phyloP scores from a whole-genome alignment of 805 yeast species.

The Metschnikowia baotianmanensis region DNA sequence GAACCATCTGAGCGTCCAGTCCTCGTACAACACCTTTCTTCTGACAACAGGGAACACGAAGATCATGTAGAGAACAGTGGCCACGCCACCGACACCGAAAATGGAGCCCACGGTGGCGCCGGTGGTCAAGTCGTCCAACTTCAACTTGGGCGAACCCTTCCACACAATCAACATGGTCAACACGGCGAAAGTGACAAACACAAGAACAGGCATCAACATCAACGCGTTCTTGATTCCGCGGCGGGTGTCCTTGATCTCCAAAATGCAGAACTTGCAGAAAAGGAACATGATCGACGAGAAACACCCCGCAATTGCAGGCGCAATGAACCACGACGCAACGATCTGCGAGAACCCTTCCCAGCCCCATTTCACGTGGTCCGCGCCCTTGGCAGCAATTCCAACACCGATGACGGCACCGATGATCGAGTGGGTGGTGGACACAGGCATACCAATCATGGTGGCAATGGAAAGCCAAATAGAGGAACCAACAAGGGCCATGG shows the following conservation, averaged over 20 bases:
- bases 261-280: slow-evolving; percentile 55
- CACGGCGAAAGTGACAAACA: slow-evolving; percentile 56
- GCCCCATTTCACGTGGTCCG: slow-evolving; percentile 63
- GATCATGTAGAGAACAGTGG: slow-evolving; percentile 47
- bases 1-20: slow-evolving; percentile 63
- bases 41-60: slow-evolving; percentile 61
- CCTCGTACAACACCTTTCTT: slow-evolving; percentile 58
- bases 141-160: slow-evolving; percentile 74
- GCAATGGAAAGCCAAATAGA: slow-evolving; percentile 69
- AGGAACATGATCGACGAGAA: slow-evolving; percentile 60
- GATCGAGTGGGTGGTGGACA: slow-evolving; percentile 76
- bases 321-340: slow-evolving; percentile 78
- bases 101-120: slow-evolving; percentile 58
- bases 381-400: slow-evolving; percentile 71
- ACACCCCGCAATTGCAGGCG: slow-evolving; percentile 66
- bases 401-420: slow-evolving; percentile 76
- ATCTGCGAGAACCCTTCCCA: slow-evolving; percentile 73
- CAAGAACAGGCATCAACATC: slow-evolving; percentile 56
- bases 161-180: slow-evolving; percentile 76
- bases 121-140: slow-evolving; percentile 50
- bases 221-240: slow-evolving; percentile 54
- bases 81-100: slow-evolving; percentile 63
- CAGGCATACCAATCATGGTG: slow-evolving; percentile 70
- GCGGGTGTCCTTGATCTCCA: slow-evolving; percentile 51
- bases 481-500: slow-evolving; percentile 72